Conservation (phyloP, 2,329 filamentous ascomycete species). For the Oidium heveae region DNA sequence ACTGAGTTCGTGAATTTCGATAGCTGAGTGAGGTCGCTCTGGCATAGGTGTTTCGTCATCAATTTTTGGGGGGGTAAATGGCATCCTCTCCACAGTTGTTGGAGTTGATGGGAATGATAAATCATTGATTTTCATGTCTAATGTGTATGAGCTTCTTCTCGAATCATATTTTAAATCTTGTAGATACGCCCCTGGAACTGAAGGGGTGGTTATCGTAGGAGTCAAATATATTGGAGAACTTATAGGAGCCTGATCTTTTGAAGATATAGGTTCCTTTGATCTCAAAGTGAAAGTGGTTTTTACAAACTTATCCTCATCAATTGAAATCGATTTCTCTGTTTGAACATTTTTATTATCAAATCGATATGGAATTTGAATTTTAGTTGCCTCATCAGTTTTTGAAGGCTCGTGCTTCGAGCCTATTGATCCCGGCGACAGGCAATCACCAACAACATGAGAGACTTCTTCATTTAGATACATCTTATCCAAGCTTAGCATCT, state of each 20-base stretch:
- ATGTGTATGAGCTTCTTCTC: neutral
- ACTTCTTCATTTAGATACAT: no score
- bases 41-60: no score
- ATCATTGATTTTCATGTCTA: neutral
- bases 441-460: no score
- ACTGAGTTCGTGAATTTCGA: no score
- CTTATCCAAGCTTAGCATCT: no score
- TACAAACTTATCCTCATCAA: neutral
- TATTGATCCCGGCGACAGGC: no score
- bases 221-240: neutral
- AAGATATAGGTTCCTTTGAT: neutral
- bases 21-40: no score
- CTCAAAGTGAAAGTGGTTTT: neutral
- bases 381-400: no score
- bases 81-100: neutral
- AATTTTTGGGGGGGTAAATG: neutral
- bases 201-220: neutral
- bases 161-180: neutral
- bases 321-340: neutral
- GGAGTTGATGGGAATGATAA: neutral
- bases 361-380: neutral
- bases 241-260: neutral
- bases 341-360: neutral
- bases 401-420: no score
- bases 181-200: neutral